Conservation (phyloP, 2,329 filamentous ascomycete genomes). For the Aspergillus sclerotialis region DNA sequence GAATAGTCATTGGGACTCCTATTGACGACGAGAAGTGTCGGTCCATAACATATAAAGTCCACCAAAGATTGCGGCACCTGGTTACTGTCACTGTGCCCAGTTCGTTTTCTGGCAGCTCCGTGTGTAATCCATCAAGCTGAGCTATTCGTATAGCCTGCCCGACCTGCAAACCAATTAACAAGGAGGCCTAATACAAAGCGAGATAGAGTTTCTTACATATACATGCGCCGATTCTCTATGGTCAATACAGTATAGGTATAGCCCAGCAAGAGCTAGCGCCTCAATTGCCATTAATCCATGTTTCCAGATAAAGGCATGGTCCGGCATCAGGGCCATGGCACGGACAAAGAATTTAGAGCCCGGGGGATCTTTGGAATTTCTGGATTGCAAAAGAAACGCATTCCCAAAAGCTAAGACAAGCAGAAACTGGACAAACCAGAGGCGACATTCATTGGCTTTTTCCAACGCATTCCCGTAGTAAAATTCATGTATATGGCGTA, state of each 20-base stretch:
- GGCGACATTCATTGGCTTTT: constrained; percentile 13
- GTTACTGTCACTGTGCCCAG: constrained; percentile 24
- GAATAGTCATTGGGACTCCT: constrained; percentile 30
- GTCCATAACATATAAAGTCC: constrained; percentile 37
- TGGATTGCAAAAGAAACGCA: constrained; percentile 9
- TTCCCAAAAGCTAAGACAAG: constrained; percentile 13
- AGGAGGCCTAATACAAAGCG: no score
- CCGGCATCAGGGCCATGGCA: constrained; percentile 30
- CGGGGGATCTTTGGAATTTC: constrained; percentile 5
- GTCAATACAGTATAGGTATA: constrained; percentile 35
- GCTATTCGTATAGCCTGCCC: constrained; percentile 36
- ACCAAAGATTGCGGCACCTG: constrained; percentile 34
- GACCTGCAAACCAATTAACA: no score
- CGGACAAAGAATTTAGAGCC: constrained; percentile 9
- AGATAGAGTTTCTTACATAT: constrained; percentile 14
- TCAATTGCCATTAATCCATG: constrained; percentile 33
- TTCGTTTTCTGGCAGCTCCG: constrained; percentile 31
- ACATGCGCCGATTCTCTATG: constrained; percentile 29
- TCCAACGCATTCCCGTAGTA: constrained; percentile 14
- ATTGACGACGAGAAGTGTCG: constrained; percentile 35
- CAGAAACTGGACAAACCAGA: constrained; percentile 19
- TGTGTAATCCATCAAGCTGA: constrained; percentile 36
- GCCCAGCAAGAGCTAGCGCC: constrained; percentile 28
- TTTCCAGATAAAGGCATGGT: constrained; percentile 28
- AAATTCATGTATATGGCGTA: constrained; percentile 19